phyloP scores from a whole-genome alignment of 2,329 filamentous ascomycete species.

The Penicillium sp. region DNA sequence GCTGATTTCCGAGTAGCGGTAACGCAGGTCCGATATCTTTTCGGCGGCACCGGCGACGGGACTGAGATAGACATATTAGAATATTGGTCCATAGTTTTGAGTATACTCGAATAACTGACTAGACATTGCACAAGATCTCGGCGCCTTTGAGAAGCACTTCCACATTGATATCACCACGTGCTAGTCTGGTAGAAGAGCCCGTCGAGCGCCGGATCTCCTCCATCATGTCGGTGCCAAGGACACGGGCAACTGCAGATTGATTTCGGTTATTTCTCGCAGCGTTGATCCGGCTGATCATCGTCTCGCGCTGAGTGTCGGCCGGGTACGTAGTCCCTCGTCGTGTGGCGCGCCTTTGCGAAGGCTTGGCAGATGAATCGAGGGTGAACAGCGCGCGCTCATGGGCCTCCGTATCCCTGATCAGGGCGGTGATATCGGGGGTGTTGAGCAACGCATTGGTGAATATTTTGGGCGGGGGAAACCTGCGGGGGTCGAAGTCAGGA shows the following conservation, averaged over 20 bases:
- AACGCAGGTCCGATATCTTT: slow-evolving; percentile 67
- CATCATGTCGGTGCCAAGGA: slow-evolving; percentile 82
- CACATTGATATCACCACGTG: slow-evolving; percentile 72
- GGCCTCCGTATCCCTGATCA: slow-evolving; percentile 91
- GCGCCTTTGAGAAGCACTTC: slow-evolving; percentile 80
- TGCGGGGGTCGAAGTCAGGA: slow-evolving; percentile 33
- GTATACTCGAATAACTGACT: slow-evolving; percentile 46
- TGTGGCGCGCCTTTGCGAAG: slow-evolving; percentile 44
- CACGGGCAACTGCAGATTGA: slow-evolving; percentile 80
- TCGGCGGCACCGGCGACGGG: slow-evolving; percentile 74
- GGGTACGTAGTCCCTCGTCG: slow-evolving; percentile 50
- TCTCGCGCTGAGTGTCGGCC: slow-evolving; percentile 33
- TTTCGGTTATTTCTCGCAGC: slow-evolving; percentile 58
- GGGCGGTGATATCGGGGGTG: slow-evolving; percentile 83
- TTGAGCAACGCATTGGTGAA: slow-evolving; percentile 92
- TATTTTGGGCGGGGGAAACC: slow-evolving; percentile 85
- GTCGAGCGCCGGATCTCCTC: slow-evolving; percentile 65
- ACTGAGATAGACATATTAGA: slow-evolving; percentile 30
- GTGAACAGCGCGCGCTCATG: slow-evolving; percentile 96
- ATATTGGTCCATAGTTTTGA: background rate
- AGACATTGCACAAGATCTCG: slow-evolving; percentile 85
- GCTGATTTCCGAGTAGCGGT: slow-evolving; percentile 65
- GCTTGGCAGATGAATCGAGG: slow-evolving; percentile 65
- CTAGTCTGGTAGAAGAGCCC: slow-evolving; percentile 50
- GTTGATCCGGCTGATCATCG: slow-evolving; percentile 45